Conservation (phyloP, 2,329 filamentous ascomycete species). For the Colletotrichum sp. region DNA sequence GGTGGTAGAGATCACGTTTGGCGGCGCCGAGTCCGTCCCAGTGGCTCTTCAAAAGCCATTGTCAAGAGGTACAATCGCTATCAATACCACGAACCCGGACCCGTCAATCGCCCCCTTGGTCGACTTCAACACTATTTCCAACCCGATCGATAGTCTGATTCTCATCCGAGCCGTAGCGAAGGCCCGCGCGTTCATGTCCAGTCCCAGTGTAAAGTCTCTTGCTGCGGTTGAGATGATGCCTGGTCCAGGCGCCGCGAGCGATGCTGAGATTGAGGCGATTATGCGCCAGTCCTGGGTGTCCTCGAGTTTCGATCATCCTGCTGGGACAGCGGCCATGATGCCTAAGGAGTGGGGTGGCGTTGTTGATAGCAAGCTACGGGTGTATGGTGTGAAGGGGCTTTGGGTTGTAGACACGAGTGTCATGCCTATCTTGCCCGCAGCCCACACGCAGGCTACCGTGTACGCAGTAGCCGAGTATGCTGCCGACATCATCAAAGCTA, state of each 20-base stretch:
- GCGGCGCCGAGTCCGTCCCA: constrained; percentile 15
- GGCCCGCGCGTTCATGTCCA: constrained; percentile 25
- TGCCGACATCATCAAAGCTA: constrained; percentile 31
- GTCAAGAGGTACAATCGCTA: constrained; percentile 26
- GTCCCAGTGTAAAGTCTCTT: constrained; percentile 18
- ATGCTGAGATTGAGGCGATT: constrained; percentile 24
- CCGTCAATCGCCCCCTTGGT: constrained; percentile 23
- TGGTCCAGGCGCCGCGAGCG: constrained; percentile 26
- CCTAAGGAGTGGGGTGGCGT: constrained; percentile 36
- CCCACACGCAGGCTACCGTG: constrained; percentile 33
- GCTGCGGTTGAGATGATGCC: constrained; percentile 21
- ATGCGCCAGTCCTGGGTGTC: constrained; percentile 22
- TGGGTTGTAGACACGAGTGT: constrained; percentile 41
- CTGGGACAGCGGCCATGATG: constrained; percentile 37
- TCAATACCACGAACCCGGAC: constrained; percentile 25
- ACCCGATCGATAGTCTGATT: constrained; percentile 25
- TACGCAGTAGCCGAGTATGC: constrained; percentile 36
- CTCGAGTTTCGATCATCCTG: constrained; percentile 29
- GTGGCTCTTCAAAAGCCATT: constrained; percentile 28
- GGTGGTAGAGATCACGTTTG: constrained; percentile 25
- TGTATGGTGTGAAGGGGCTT: constrained; percentile 37
- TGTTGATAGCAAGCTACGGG: constrained; percentile 34
- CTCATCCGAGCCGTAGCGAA: constrained; percentile 18
- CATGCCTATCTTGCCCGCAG: constrained; percentile 36
- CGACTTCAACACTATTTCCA: constrained; percentile 26